Percentiles rank a stretch among this genome's conserved stretches.
phyloP scores from a whole-genome alignment of 495 filamentous ascomycete species.

The Tuber brumale region DNA sequence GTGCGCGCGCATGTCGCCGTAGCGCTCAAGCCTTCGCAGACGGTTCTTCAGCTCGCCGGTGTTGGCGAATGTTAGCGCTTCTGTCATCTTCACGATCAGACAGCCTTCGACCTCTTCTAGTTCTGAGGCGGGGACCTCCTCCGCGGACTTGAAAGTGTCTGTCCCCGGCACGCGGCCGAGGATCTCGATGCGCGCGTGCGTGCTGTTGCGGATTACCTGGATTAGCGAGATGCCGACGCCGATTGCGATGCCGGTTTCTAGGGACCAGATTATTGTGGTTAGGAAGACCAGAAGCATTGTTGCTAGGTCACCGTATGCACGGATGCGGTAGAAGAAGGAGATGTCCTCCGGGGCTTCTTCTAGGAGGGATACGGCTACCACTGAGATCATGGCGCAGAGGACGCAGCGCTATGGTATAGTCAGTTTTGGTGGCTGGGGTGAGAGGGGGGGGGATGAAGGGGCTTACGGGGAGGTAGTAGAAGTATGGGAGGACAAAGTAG shows the following conservation, averaged over 20 bases:
- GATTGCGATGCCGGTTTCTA: constrained; percentile 77
- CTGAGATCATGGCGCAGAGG: constrained; percentile 86
- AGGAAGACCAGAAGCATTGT: constrained; percentile 87
- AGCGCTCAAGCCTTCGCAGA: constrained; percentile 74
- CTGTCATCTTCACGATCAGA: constrained; percentile 93
- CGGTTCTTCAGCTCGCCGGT: constrained; percentile 85
- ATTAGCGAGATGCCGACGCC: constrained; percentile 83
- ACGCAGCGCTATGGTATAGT: constrained; percentile 45
- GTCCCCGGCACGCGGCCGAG: constrained; percentile 82
- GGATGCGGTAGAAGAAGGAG: constrained; percentile 77
- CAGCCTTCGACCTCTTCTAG: constrained; percentile 87
- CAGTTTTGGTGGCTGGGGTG: not conserved
- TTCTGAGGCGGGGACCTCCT: constrained; percentile 59
- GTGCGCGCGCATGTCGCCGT: constrained; percentile 75
- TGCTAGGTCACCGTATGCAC: constrained; percentile 72
- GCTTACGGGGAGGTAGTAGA: constrained; percentile 87
- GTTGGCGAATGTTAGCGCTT: constrained; percentile 94
- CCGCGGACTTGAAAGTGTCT: constrained; percentile 77
- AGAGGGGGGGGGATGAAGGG: not conserved
- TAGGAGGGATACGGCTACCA: constrained; percentile 87
- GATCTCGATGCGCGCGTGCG: constrained; percentile 92
- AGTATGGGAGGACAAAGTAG: constrained; percentile 74
- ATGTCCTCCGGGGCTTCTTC: constrained; percentile 94
- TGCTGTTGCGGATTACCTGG: constrained; percentile 80
- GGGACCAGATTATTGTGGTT: constrained; percentile 86